phyloP scores from a whole-genome alignment of 2,329 filamentous ascomycete genomes.

The Alternaria ethzedia region DNA sequence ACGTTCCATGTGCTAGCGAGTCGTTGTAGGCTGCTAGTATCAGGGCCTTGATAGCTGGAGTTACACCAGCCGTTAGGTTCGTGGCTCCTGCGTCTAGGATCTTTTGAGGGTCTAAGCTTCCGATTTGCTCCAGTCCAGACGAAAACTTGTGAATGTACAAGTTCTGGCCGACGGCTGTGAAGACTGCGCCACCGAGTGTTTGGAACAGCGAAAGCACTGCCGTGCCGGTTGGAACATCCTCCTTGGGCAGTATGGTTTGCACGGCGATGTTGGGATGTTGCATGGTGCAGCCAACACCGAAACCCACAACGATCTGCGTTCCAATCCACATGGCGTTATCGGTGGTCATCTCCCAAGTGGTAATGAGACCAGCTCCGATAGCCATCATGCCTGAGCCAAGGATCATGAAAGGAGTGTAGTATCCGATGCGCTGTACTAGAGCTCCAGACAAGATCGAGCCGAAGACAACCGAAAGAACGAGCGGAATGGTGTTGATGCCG shows the following conservation, averaged over 20 bases:
- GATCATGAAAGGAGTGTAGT: slow-evolving; percentile 58
- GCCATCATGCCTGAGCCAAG: slow-evolving; percentile 49
- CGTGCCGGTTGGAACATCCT: slow-evolving; percentile 53
- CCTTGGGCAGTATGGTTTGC: slow-evolving; percentile 49
- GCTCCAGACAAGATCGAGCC: slow-evolving; percentile 50
- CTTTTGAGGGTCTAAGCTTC: slow-evolving; percentile 47
- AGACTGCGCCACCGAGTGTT: slow-evolving; percentile 55
- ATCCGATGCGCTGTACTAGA: slow-evolving; percentile 51
- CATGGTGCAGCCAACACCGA: slow-evolving; percentile 54
- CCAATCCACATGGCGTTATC: slow-evolving; percentile 41
- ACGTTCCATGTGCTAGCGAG: slow-evolving; percentile 50
- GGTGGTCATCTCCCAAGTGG: slow-evolving; percentile 48
- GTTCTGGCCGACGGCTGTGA: slow-evolving; percentile 56
- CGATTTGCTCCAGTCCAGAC: slow-evolving; percentile 40
- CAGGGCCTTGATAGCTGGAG: slow-evolving; percentile 11
- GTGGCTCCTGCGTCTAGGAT: slow-evolving; percentile 60
- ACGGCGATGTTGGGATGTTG: slow-evolving; percentile 54
- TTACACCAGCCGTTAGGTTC: slow-evolving; percentile 55
- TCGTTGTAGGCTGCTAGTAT: slow-evolving; percentile 40
- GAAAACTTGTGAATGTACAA: slow-evolving; percentile 54
- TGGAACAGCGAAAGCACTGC: slow-evolving; percentile 54
- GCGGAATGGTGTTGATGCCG: slow-evolving; percentile 54
- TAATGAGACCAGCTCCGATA: slow-evolving; percentile 53
- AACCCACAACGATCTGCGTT: slow-evolving; percentile 37
- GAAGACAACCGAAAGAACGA: slow-evolving; percentile 53